phyloP scores from a whole-genome alignment of 163 green algal genomes.

The Scenedesmus sp. region DNA sequence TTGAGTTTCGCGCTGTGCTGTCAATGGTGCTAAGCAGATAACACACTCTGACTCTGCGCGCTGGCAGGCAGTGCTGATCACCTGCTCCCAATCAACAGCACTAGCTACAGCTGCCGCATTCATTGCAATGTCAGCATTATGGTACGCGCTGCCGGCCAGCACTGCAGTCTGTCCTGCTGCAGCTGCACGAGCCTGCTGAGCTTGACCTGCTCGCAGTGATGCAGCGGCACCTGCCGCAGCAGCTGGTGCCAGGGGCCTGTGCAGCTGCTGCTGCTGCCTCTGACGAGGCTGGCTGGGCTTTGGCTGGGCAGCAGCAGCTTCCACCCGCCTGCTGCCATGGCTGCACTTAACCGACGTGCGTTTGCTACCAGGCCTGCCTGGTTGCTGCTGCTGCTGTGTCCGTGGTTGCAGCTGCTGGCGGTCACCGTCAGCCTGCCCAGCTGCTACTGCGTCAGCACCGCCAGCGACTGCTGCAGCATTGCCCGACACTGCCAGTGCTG shows the following conservation, averaged over 20 bases:
- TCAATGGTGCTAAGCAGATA: slow-evolving; percentile 28
- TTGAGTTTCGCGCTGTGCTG: neutral
- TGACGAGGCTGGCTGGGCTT: neutral
- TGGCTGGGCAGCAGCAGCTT: neutral
- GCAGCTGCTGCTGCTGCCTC: neutral
- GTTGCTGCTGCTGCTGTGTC: slow-evolving; percentile 7
- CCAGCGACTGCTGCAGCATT: neutral
- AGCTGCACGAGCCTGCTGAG: neutral
- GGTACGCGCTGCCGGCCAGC: neutral
- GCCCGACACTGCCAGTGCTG: neutral
- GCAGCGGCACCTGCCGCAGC: slow-evolving; percentile 2
- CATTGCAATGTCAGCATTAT: neutral
- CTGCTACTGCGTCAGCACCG: neutral
- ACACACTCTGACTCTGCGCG: slow-evolving; percentile 40
- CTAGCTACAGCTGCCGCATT: neutral
- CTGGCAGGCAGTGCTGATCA: slow-evolving; percentile 28
- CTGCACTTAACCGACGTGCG: neutral
- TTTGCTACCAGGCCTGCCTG: neutral
- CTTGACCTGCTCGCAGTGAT: neutral
- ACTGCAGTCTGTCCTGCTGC: neutral
- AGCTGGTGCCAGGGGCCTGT: neutral
- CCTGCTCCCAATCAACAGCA: slow-evolving; percentile 13
- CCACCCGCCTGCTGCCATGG: neutral
- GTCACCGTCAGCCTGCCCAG: neutral
- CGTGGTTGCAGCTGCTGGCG: neutral